Percentiles rank a stretch among this genome's conserved stretches.
phyloP scores from a whole-genome alignment of 2,329 filamentous ascomycete species.

The Beauveria asiatica region DNA sequence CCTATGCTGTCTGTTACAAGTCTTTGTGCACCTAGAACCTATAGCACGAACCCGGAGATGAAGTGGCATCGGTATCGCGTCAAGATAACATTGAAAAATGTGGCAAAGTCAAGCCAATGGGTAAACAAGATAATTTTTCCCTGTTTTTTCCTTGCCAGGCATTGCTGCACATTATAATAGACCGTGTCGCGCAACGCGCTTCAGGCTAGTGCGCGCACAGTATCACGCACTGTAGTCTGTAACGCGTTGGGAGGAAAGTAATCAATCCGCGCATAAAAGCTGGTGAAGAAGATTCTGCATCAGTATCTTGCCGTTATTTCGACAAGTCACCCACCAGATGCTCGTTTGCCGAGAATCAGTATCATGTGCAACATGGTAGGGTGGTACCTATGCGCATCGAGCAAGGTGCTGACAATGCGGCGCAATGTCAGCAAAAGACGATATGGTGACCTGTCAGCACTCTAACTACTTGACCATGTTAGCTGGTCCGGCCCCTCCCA shows the following conservation, averaged over 20 bases:
- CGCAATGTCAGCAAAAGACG: background rate
- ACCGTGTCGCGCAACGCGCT: background rate
- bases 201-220: background rate
- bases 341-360: background rate
- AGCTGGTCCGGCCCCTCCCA: background rate
- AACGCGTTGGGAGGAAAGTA: background rate
- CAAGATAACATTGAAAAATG: too few species aligned
- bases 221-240: background rate
- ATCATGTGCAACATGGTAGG: background rate
- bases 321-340: background rate
- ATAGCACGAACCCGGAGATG: too few species aligned
- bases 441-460: slow-evolving; percentile 1
- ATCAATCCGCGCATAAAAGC: background rate
- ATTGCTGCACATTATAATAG: too few species aligned
- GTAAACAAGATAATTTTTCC: too few species aligned
- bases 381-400: background rate
- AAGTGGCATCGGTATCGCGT: too few species aligned
- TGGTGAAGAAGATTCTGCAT: background rate
- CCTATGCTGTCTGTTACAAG: too few species aligned
- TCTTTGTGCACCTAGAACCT: too few species aligned
- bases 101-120: too few species aligned
- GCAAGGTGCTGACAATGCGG: background rate
- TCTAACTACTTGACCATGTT: background rate
- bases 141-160: too few species aligned
- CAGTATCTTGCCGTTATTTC: background rate